A percentile compares a stretch with the other conserved stretches of the same genome.
Conservation (phyloP, 345 rosid genomes). For the Psidium friedrichsthalianum region DNA sequence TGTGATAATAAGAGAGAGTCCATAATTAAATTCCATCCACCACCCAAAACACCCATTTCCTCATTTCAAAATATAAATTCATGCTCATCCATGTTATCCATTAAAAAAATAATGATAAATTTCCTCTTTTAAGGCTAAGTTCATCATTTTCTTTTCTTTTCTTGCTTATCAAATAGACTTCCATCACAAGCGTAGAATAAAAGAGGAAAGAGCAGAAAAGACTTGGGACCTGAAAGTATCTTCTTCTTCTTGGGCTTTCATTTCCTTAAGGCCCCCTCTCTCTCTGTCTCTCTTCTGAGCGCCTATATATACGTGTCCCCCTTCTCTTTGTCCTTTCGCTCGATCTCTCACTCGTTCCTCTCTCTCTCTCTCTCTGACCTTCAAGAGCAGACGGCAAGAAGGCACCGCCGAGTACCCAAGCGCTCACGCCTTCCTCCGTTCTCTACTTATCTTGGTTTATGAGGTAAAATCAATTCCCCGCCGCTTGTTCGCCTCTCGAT, state of each 20-base stretch:
- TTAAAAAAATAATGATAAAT: too few relatives aligned
- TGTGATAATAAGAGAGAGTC: too few relatives aligned
- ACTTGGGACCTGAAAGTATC: background rate
- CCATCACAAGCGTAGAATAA: background rate
- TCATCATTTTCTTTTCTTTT: background rate
- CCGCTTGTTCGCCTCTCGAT: background rate
- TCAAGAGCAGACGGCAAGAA: background rate
- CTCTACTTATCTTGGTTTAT: conserved; percentile 8
- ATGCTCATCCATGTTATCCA: too few relatives aligned
- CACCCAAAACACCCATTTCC: too few relatives aligned
- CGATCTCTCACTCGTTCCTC: background rate
- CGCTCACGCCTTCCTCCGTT: background rate
- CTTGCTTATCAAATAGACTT: background rate
- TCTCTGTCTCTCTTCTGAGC: background rate
- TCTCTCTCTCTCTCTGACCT: background rate
- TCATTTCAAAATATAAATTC: too few relatives aligned
- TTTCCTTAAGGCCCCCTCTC: background rate
- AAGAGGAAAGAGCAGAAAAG: background rate
- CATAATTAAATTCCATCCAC: too few relatives aligned
- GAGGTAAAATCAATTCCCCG: background rate
- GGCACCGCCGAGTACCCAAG: background rate
- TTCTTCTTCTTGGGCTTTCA: background rate
- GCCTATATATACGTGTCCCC: background rate
- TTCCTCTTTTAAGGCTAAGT: too few relatives aligned
- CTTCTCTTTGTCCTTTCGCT: background rate